Evolutionary conservation across 108 stramenopile genomes (phyloP).

Genomic region (Chaetoceros muelleri): DNA sequence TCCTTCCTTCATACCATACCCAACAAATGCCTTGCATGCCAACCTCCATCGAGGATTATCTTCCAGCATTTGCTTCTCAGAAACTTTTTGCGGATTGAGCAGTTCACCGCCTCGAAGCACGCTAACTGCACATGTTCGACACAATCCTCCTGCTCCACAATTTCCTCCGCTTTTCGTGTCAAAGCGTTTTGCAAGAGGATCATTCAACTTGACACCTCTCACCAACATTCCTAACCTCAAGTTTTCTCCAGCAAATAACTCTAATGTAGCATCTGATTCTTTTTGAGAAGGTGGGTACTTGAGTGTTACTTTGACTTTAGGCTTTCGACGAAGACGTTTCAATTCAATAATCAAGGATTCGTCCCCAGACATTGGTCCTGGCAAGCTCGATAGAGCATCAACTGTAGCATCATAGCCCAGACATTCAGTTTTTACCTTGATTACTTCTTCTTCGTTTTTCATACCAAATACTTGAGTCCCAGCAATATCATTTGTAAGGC

Average conservation of each 20-base stretch:
- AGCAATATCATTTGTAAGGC: neutral
- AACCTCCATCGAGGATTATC: conserved; percentile 59
- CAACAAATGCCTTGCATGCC: conserved; percentile 66
- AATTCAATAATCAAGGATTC: conserved; percentile 11
- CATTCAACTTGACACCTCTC: conserved; percentile 29
- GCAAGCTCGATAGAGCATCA: conserved; percentile 10
- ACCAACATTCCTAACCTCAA: conserved; percentile 26
- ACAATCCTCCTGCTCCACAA: conserved; percentile 58
- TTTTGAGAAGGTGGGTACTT: conserved; percentile 23
- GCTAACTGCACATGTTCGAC: conserved; percentile 55
- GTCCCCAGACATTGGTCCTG: conserved; percentile 3
- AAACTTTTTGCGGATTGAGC: conserved; percentile 28
- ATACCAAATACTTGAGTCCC: neutral
- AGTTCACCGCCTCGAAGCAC: conserved; percentile 44
- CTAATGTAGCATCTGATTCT: conserved; percentile 8
- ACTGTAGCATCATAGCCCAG: conserved; percentile 46
- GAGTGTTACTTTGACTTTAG: conserved; percentile 22
- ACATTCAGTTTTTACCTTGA: conserved; percentile 41
- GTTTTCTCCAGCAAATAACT: conserved; percentile 28
- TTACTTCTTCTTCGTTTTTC: conserved; percentile 15
- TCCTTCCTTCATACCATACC: conserved; percentile 63
- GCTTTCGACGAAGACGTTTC: conserved; percentile 22
- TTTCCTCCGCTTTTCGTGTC: conserved; percentile 32
- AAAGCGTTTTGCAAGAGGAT: conserved; percentile 25
- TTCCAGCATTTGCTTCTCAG: conserved; percentile 57